Base-by-base conservation (phyloP, 805 yeast genomes). In the Blastobotrys parvus region DNA sequence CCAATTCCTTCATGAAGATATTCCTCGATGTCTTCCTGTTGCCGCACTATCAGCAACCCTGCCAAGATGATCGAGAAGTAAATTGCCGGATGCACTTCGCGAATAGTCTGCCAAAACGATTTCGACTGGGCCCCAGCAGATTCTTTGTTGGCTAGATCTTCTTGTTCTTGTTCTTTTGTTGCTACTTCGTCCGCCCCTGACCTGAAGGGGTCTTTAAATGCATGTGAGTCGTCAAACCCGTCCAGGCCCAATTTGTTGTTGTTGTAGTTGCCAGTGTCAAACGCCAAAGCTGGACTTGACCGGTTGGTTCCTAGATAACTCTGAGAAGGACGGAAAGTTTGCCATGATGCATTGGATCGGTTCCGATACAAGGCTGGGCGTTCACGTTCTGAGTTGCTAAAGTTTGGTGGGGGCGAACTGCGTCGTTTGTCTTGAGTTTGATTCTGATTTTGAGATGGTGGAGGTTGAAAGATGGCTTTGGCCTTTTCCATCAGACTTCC, bases 11-110 rank as follows among this genome's bases (percentile, higher is more conserved):
- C 38, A 18, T 42, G 43, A 29, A 49, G 43, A 31, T 45, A 45
- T 6, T 35, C 42, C 30, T 51, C 49, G 21, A 51, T 46, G 35
- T 29, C 25, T 16, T 45, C 51, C 8, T 42, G 44, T 38, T 43
- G 50, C 23, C 43, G 52, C 10, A 42, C 47, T 22, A 49, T 39
- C 31, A 49, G 29, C 30, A 51, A 33, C n/a, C 53, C 52, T 16
- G 46, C 32, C 31, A 47, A 44, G 33, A 51, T 42, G 5, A 47
- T 35, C 13, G 54, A 43, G 21, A 51, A 39, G 38, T 39, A 49
- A 7, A 47, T 23, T 4, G 54, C 54, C 4, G 54, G 54, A 4
- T 23, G 20, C n/a, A 36, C 17, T 32, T 15, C 15, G 6, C 35
- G 3, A 48, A 50, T 17, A 11, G 18, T 32, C 20, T 3, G n/a